Conservation (phyloP, 2,329 filamentous ascomycete species). For the Penicillium aurantiogriseum region DNA sequence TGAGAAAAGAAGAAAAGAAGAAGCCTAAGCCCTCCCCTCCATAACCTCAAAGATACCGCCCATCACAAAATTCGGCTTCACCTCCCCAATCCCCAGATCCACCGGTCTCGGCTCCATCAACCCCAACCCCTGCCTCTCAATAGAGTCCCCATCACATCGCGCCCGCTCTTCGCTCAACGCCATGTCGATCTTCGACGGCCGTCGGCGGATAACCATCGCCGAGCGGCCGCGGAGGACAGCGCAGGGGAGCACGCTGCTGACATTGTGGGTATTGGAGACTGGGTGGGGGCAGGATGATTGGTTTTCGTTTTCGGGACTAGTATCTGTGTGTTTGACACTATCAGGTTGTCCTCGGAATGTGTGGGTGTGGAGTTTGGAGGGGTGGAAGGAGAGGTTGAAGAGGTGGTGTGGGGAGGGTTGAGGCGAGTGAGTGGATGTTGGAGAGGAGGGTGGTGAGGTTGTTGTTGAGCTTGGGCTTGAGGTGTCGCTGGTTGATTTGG, state of each 20-base stretch:
- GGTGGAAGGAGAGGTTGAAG: conserved; percentile 25
- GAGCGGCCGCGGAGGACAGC: conserved; percentile 32
- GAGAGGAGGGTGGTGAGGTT: conserved; percentile 27
- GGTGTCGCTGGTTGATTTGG: conserved; percentile 19
- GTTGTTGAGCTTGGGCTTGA: conserved; percentile 27
- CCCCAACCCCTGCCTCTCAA: conserved; percentile 43
- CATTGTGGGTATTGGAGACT: not conserved
- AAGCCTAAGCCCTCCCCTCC: conserved; percentile 39
- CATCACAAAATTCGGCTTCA: conserved; percentile 43
- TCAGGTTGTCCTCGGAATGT: conserved; percentile 6
- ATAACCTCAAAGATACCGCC: conserved; percentile 50
- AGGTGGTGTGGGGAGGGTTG: conserved; percentile 16
- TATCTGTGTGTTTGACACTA: not conserved
- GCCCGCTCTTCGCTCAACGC: conserved; percentile 44
- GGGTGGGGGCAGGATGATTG: not conserved
- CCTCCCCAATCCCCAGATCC: conserved; percentile 24
- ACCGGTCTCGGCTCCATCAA: conserved; percentile 48
- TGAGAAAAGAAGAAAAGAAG: not conserved
- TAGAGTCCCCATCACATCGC: conserved; percentile 38
- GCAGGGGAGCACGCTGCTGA: conserved; percentile 26
- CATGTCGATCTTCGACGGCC: conserved; percentile 46
- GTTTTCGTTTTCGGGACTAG: not conserved
- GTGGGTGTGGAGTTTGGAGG: conserved; percentile 28
- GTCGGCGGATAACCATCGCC: conserved; percentile 38
- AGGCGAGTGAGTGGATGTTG: conserved; percentile 14